These are phyloP conservation scores for Omphalotus guepiniiformis DNA, from an alignment of 768 basidiomycete genomes.

Conservation along the genomic window DNA sequence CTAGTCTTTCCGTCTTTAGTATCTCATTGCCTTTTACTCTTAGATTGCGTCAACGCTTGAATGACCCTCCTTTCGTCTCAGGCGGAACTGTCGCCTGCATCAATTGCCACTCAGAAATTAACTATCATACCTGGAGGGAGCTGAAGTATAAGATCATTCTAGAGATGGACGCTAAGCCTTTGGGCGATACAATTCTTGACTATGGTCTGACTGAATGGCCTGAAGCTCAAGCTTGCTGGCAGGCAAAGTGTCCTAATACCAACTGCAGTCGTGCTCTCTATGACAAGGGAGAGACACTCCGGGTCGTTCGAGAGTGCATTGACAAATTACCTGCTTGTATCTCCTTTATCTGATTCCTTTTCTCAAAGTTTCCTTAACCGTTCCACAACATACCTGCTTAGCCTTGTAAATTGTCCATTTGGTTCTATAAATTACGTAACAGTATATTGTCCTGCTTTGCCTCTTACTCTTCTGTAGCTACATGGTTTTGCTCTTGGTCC, in stretches of 20 bases:
- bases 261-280: constrained; percentile 50
- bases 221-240: constrained; percentile 60
- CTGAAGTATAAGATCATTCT: constrained; percentile 51
- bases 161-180: constrained; percentile 56
- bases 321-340: constrained; percentile 45
- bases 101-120: constrained; percentile 42
- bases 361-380: no score
- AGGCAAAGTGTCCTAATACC: constrained; percentile 42
- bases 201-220: constrained; percentile 49
- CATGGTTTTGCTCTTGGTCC: no score
- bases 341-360: no score
- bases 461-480: no score
- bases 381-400: no score
- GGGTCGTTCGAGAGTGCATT: constrained; percentile 50
- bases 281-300: constrained; percentile 49
- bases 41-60: constrained; percentile 42
- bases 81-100: constrained; percentile 43
- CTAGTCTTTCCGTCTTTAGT: not conserved
- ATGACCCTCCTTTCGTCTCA: constrained; percentile 56
- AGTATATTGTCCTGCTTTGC: no score
- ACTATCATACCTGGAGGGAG: constrained; percentile 63
- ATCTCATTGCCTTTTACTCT: not conserved
- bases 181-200: constrained; percentile 53
- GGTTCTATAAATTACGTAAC: no score
- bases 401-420: no score